These are phyloP conservation scores for Corinectria fuckeliana DNA, from an alignment of 2,329 filamentous ascomycete species.

Conservation along the genomic window DNA sequence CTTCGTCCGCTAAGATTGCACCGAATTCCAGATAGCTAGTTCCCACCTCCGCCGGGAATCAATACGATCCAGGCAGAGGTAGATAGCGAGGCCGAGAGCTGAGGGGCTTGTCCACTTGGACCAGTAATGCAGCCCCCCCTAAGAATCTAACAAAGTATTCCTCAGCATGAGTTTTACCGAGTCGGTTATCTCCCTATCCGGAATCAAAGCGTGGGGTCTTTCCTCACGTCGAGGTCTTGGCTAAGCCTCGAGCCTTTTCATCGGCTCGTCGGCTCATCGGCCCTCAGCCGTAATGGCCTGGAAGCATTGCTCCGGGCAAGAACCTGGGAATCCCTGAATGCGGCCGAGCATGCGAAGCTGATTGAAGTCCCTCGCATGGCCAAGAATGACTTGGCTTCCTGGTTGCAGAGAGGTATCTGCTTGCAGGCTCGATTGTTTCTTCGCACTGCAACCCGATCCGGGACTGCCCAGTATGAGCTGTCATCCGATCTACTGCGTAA, in stretches of 20 bases:
- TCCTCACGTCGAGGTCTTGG: neutral
- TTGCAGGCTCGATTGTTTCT: too few relatives aligned
- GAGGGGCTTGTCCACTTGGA: neutral
- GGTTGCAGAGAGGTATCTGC: neutral
- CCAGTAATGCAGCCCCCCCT: neutral
- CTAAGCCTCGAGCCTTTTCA: neutral
- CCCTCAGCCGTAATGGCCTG: too few relatives aligned
- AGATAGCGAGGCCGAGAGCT: neutral
- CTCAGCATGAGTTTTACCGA: too few relatives aligned
- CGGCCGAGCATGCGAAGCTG: neutral
- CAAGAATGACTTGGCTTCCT: neutral
- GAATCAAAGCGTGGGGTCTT: neutral
- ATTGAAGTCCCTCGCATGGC: neutral
- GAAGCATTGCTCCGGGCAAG: neutral
- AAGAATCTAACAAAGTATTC: neutral
- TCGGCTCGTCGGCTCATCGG: neutral
- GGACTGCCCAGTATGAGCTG: too few relatives aligned
- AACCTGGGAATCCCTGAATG: neutral
- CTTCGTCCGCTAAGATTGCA: constrained; percentile 26
- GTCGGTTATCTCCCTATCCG: neutral
- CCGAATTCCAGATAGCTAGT: constrained; percentile 30
- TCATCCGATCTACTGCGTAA: neutral
- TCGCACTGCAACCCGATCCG: neutral
- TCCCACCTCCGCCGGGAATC: constrained; percentile 2
- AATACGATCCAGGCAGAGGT: neutral